These are phyloP conservation scores for Septoria linicola DNA, from an alignment of 2,329 filamentous ascomycete species.

Conservation along the genomic window DNA sequence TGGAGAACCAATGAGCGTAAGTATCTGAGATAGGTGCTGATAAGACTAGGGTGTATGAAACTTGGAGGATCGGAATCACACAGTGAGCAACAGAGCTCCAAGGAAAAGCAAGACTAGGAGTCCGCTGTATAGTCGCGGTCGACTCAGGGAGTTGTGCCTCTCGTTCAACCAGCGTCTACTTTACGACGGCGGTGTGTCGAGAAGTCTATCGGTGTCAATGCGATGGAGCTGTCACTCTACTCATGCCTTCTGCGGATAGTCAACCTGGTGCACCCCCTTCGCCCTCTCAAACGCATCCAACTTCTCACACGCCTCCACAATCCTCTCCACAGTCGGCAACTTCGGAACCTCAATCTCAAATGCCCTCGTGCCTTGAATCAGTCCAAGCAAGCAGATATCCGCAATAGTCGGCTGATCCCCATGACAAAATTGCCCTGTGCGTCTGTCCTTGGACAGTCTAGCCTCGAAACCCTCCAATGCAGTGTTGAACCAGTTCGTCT, in stretches of 20 bases:
- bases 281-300: slow-evolving; percentile 2
- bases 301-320: slow-evolving; percentile 1
- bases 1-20: too few species aligned
- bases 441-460: neutral
- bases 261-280: neutral
- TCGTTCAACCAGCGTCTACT: too few species aligned
- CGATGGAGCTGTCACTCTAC: too few species aligned
- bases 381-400: slow-evolving; percentile 3
- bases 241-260: neutral
- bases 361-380: slow-evolving; percentile 2
- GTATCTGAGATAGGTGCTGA: too few species aligned
- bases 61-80: too few species aligned
- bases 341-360: slow-evolving; percentile 4
- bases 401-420: neutral
- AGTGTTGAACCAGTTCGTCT: slow-evolving; percentile 7
- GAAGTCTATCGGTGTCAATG: too few species aligned
- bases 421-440: slow-evolving; percentile 2
- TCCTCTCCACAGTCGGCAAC: neutral
- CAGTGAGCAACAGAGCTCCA: too few species aligned
- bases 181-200: too few species aligned
- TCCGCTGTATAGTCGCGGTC: too few species aligned
- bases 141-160: too few species aligned
- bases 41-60: too few species aligned
- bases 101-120: too few species aligned
- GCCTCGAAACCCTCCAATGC: slow-evolving; percentile 2